Base-by-base conservation (phyloP, 1,284 basidiomycete genomes). In the Agroathelia rolfsii region DNA sequence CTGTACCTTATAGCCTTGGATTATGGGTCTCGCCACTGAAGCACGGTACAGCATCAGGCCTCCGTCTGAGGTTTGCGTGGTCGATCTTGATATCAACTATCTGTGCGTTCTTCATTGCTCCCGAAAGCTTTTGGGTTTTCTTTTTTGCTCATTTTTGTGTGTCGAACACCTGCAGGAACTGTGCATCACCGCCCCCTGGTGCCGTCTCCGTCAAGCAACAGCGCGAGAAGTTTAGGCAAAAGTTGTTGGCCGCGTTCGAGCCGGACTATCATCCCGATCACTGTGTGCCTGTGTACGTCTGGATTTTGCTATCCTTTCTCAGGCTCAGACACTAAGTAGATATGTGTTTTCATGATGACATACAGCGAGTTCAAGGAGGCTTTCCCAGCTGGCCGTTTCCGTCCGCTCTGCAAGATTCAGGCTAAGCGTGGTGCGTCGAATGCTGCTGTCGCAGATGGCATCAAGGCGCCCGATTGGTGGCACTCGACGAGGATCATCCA, bases 11-110 rank as follows among this genome's bases (percentile, higher is more conserved):
- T n/a, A n/a, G 41, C 92, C 92, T 37, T 97, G 89, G 79, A 87
- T 97, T 47, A 76, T 97, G 51, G 93, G 88, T 24, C 67, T 95
- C 36, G 77, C 88, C 16, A 87, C 83, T 2, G 85, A 95, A 55
- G 78, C 85, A 20, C 72, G 86, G 36, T 85, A 88, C 54, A 74
- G 83, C 44, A 64, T 84, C 35, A 68, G 77, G 26, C 73, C 80
- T 16, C 63, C 77, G 1, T 62, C 83, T 0, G 90, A 94, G 56
- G 82, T 95, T 20, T 90, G 87, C 53, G 63, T 95, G 24, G 82
- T 89, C 41, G 94, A 97, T 57, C 60, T 97, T 78, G 94, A 97
- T 55, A 87, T 89, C 53, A 94, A 96, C 62, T 88, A 83, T 56
- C 58, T 92, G 64, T 73, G 54, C 44, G 62, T 48, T 26, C n/a